Evolutionary conservation across 257 asterid species (phyloP), one percentile per base, ranked within the genome.

Genomic region (Jasminum sambac): DNA sequence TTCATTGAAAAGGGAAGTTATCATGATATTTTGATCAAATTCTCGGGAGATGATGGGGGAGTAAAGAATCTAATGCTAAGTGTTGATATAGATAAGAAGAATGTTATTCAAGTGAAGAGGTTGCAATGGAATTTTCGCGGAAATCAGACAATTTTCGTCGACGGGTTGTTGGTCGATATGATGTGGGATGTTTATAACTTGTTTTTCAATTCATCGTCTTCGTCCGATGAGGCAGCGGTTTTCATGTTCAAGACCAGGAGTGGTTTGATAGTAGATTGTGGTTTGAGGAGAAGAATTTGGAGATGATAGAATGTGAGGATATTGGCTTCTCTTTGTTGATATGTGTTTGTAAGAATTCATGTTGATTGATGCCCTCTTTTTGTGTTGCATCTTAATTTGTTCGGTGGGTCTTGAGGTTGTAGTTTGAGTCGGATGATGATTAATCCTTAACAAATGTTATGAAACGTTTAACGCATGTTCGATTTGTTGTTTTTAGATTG

Each of bases 101-200:
- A 30, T 39, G 96, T 93, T 69, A 64, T 89, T 10, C 71, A 82
- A 8, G 98, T 87, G 72, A 86, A 82, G 84, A 87, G 96, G 39
- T 72, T 93, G 82, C 76, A 79, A 65, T 93, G 98, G 98, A 93
- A 93, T 80, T 90, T 93, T 42, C 73, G 96, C 10, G 97, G 98
- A 34, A 90, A 90, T 78, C 94, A 89, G 72, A 87, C 88, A 4
- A 72, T 93, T 2, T 93, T 89, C 63, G 46, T 93, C 72, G 98
- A 93, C 76, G 96, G 93, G 11, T 61, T 89, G 34, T 13, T 83
- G 80, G 84, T 93, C 66, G 97, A 93, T 81, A 73, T 93, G 86
- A 87, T 93, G 97, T 93, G 97, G 97, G 96, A 90, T 78, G 87
- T 86, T n/a, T 92, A 91, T 70, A 92, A 85, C 24, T 87, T 90